Base-by-base conservation (phyloP, 768 basidiomycete genomes). In the Myochromella boudieri region DNA sequence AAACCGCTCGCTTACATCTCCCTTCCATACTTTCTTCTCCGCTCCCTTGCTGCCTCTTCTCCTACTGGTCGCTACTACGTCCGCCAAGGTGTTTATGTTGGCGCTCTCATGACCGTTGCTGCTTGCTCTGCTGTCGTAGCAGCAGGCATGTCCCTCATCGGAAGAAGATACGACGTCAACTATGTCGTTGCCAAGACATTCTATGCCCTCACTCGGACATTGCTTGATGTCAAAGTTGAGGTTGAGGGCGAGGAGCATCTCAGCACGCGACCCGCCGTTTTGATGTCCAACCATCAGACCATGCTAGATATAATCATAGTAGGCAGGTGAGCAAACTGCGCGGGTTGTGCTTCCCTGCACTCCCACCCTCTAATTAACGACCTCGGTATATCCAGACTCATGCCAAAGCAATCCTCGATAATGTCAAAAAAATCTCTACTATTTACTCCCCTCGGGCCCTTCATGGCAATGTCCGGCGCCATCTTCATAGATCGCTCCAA, bases 381-480 rank as follows among this genome's bases (percentile, higher is more conserved):
- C 4, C 14, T 24, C 14, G 22, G 7, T 20, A 18, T 25, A 3
- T 33, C n/a, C 24, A 89, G 91, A 56, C 74, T 92, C 55, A 88
- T 97, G 70, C 95, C 92, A 10, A 78, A 78, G 55, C 78, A 80
- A 52, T 77, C 91, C 4, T 80, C 87, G 33, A 95, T 99, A 62
- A 91, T 95, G 82, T 85, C 94, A 15, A 99, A 99, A 77, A 84
- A 86, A 58, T 88, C 91, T 37, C 71, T 98, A 27, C 83, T 86
- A 55, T 95, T 76, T 75, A 73, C 81, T 0, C 97, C 97, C 1
- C 77, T 98, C 12, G 95, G 95, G 1, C 90, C 90, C 49, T 98
- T 85, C 72, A 87, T 98, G 91, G 72, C 76, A 28, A 75, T 94
- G 63, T 85, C 89, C 5, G 93, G 94, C 17, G 85, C 95, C 17